Conservation (phyloP, 2,329 filamentous ascomycete genomes). For the Myotisia sp. region DNA sequence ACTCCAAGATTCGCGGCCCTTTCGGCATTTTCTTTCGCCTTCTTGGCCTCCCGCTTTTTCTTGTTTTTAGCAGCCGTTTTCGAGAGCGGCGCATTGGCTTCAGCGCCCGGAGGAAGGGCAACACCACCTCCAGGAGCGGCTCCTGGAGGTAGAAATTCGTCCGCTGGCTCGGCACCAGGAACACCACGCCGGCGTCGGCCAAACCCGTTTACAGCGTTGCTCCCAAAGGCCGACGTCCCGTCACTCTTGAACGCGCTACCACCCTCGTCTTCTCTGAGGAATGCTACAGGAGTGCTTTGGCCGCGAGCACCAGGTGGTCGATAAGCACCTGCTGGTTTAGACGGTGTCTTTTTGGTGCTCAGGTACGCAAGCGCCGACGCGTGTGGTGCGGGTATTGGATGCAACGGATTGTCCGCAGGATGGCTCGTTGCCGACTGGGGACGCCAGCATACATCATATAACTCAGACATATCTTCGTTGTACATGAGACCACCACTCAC, state of each 20-base stretch:
- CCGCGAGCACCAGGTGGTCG: slow-evolving; percentile 87
- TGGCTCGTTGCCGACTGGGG: slow-evolving; percentile 53
- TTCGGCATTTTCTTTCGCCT: slow-evolving; percentile 64
- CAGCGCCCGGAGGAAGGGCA: slow-evolving; percentile 49
- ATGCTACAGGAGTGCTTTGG: slow-evolving; percentile 74
- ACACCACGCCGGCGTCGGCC: slow-evolving; percentile 62
- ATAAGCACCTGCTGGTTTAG: slow-evolving; percentile 94
- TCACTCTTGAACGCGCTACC: slow-evolving; percentile 78
- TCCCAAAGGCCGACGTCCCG: slow-evolving; percentile 42
- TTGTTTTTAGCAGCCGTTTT: slow-evolving; percentile 91
- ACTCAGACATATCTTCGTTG: slow-evolving; percentile 83
- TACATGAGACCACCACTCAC: slow-evolving; percentile 81
- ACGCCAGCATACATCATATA: slow-evolving; percentile 84
- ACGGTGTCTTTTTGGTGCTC: slow-evolving; percentile 78
- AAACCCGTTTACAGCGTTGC: slow-evolving; percentile 57
- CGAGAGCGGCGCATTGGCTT: slow-evolving; percentile 43
- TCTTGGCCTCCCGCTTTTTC: slow-evolving; percentile 94
- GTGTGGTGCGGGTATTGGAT: slow-evolving; percentile 62
- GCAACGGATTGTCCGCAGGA: slow-evolving; percentile 53
- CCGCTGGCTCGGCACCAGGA: slow-evolving; percentile 67
- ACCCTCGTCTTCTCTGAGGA: slow-evolving; percentile 95
- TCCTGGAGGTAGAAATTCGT: slow-evolving; percentile 50
- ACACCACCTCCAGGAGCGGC: slow-evolving; percentile 54
- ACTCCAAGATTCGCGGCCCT: slow-evolving; percentile 34
- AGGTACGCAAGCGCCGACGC: slow-evolving; percentile 69